Conservation (phyloP, 495 filamentous ascomycete species). For the Talaromyces borbonicus region DNA sequence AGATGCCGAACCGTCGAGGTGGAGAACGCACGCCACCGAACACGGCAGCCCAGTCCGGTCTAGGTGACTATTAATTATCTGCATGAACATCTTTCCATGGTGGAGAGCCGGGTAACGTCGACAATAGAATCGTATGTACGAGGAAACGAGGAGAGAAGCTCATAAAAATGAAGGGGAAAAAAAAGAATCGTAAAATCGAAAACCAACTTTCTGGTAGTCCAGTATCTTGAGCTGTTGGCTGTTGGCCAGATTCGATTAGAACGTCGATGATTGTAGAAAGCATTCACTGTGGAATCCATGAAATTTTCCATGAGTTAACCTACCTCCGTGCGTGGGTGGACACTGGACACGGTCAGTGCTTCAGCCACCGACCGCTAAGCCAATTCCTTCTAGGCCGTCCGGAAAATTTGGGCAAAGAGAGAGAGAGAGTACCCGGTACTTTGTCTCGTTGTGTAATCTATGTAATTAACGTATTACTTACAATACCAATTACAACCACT, state of each 20-base stretch:
- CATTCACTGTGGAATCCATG: background rate
- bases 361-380: conserved; percentile 1
- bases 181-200: no score
- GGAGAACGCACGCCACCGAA: background rate
- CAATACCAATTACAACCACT: no score
- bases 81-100: no score
- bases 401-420: background rate
- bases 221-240: no score
- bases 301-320: background rate
- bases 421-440: no score
- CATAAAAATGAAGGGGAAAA: no score
- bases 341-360: background rate
- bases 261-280: background rate
- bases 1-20: conserved; percentile 2
- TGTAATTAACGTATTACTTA: background rate
- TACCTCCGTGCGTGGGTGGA: background rate
- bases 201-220: no score
- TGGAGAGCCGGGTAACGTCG: no score
- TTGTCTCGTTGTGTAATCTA: no score
- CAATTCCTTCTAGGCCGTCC: background rate
- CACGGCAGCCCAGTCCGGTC: background rate
- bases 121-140: no score
- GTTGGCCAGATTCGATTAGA: no score
- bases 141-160: no score
- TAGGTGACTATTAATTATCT: background rate